Percentiles rank a stretch among this genome's conserved stretches.
Conservation (phyloP, 306 rosid species). For the Ceratonia siliqua region DNA sequence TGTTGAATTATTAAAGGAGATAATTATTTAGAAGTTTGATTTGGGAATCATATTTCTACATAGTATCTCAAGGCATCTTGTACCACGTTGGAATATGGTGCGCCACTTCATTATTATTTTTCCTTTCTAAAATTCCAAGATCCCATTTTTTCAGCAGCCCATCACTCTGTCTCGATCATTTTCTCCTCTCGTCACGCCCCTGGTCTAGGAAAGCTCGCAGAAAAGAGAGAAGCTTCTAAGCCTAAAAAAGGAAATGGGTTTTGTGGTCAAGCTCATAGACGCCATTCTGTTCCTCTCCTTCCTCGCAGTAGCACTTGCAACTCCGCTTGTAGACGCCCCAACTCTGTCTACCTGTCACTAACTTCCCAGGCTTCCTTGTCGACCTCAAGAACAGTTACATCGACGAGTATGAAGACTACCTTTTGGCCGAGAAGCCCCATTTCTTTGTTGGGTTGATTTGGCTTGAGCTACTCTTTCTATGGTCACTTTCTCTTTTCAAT, state of each 20-base stretch:
- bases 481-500: conserved; percentile 66
- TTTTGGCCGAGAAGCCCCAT: conserved; percentile 55
- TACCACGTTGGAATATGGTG: no score
- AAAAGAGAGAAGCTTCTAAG: background rate
- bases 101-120: no score
- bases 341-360: conserved; percentile 39
- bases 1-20: no score
- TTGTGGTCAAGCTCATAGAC: conserved; percentile 44
- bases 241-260: conserved; percentile 35
- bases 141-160: no score
- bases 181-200: no score
- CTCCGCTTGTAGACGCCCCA: conserved; percentile 51
- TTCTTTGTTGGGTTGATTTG: conserved; percentile 73
- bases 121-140: no score
- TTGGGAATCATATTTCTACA: no score
- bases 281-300: conserved; percentile 43
- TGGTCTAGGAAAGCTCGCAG: background rate
- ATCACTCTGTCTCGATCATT: no score
- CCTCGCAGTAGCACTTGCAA: conserved; percentile 28
- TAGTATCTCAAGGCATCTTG: no score
- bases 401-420: conserved; percentile 55
- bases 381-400: conserved; percentile 51
- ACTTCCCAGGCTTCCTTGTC: conserved; percentile 51
- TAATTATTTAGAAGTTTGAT: no score
- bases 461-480: conserved; percentile 75